Conservation (phyloP, 164 flowering plant genomes). For the Echeveria elegans region DNA sequence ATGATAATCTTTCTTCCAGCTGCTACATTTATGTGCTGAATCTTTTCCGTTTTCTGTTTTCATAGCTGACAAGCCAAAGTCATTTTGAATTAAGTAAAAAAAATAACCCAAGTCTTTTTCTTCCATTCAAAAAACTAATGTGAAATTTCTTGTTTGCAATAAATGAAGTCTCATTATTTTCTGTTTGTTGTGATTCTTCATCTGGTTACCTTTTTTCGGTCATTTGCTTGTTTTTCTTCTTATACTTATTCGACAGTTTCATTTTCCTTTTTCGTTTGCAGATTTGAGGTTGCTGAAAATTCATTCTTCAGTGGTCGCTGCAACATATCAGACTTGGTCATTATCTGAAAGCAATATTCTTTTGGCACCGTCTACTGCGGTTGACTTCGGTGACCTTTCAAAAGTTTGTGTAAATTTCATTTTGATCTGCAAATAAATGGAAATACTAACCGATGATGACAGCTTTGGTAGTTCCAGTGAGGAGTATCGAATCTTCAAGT, state of each 20-base stretch:
- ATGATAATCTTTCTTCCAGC: not conserved
- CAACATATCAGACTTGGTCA: not conserved
- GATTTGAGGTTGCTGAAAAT: not conserved
- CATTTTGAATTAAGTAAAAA: no score
- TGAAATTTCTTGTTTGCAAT: not conserved
- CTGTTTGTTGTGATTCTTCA: not conserved
- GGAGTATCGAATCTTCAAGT: conserved; percentile 38
- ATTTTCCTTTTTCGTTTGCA: not conserved
- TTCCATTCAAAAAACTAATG: no score
- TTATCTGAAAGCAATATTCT: not conserved
- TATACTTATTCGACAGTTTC: not conserved
- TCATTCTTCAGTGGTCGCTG: not conserved
- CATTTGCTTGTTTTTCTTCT: not conserved
- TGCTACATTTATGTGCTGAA: not conserved
- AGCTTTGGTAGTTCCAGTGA: conserved; percentile 61
- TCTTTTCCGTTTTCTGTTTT: not conserved
- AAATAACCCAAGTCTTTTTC: not conserved
- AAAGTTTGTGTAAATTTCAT: not conserved
- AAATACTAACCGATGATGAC: conserved; percentile 33
- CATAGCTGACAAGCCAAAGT: not conserved
- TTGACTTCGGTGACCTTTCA: not conserved
- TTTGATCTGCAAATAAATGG: not conserved
- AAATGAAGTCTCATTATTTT: not conserved
- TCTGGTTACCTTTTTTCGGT: not conserved
- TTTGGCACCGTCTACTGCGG: not conserved